Evolutionary conservation across 495 filamentous ascomycete species (phyloP), one percentile per base, ranked within the genome.

Genomic region (Letharia lupina): DNA sequence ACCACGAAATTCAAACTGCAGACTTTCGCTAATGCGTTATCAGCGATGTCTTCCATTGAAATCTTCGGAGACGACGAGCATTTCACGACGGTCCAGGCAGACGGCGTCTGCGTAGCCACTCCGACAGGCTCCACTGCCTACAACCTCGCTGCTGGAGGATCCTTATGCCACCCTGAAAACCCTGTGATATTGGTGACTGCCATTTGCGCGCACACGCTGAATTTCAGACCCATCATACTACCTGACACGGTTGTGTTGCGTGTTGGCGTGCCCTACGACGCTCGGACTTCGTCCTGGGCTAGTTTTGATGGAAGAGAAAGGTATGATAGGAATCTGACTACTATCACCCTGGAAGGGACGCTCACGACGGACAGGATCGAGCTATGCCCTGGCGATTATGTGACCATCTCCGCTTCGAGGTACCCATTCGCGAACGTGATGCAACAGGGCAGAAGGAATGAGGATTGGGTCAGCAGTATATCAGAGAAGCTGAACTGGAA

Each of bases 41-140:
- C 44, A 71, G 69, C 69, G 28, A 70, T 70, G 66, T 68, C 62
- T 67, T 90, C 84, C 59, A 91, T 89, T 48, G 91, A 95, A 72
- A 79, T 98, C 44, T 97, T 97, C 72, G 95, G 95, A 50, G 95
- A 97, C 72, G 90, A 96, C 72, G 91, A 96, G 70, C 90, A 96
- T 77, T 93, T 93, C 77, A 95, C 91, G 9, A 91, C 89, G 1
- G 82, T 95, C 9, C 87, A 90, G 67, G 91, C 90, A 39, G 91
- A 97, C 75, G 92, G 92, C 20, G 80, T 96, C 57, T 96, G 92
- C 76, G 87, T 97, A 56, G 88, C 91, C 12, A 96, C 91, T 31
- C 93, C 92, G 28, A 96, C 91, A 0, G 94, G 94, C 47, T 94
- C 90, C 18, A 98, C 94, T 54, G 94, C 94, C 20, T 98, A 98